phyloP scores from a whole-genome alignment of 2,329 filamentous ascomycete genomes.

The Fusarium cyanostomum region DNA sequence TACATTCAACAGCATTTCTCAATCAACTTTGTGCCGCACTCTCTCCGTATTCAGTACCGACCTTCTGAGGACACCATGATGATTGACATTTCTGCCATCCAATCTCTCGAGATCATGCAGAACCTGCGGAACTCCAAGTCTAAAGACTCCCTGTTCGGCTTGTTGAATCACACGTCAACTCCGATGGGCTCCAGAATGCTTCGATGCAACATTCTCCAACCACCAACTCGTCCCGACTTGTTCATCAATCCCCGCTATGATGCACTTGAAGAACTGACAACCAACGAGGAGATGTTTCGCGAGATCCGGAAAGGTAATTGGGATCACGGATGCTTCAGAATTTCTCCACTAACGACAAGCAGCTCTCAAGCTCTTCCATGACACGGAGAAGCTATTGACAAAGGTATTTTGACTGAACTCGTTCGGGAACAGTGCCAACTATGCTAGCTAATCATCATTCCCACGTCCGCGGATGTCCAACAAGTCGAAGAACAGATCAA shows the following conservation, averaged over 20 bases:
- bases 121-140: conserved; percentile 83
- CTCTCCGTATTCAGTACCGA: conserved; percentile 85
- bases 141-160: conserved; percentile 81
- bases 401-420: conserved; percentile 58
- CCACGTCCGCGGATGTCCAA: conserved; percentile 70
- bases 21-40: conserved; percentile 77
- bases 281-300: conserved; percentile 86
- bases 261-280: conserved; percentile 82
- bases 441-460: conserved; percentile 77
- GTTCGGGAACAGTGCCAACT: not conserved
- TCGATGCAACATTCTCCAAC: conserved; percentile 87
- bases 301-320: conserved; percentile 72
- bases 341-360: not conserved
- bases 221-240: conserved; percentile 73
- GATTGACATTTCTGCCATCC: conserved; percentile 89
- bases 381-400: conserved; percentile 83
- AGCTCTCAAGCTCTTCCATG: conserved; percentile 78
- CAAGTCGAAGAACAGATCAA: conserved; percentile 85
- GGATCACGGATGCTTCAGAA: fast-evolving
- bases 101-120: conserved; percentile 88
- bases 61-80: conserved; percentile 94
- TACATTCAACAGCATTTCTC: conserved; percentile 78
- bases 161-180: conserved; percentile 86
- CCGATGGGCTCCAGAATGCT: conserved; percentile 89
- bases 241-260: conserved; percentile 80